These are phyloP conservation scores for Kwoniella sp. DNA, from an alignment of 768 basidiomycete genomes.

Conservation along the genomic window DNA sequence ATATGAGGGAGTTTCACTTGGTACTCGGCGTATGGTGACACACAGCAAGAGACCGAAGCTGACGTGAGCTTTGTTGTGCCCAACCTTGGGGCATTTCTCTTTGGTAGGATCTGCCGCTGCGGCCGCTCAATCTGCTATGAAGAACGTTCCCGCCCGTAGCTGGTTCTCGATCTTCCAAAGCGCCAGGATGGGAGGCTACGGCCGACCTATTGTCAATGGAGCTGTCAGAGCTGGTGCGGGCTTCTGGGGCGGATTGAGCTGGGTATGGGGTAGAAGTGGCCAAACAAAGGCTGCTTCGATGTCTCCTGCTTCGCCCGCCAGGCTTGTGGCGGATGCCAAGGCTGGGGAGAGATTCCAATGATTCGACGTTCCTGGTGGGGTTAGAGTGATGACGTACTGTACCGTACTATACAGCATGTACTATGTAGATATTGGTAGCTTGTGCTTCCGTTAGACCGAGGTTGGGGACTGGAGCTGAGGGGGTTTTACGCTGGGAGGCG, in stretches of 20 bases:
- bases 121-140: background rate
- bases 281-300: background rate
- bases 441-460: no score
- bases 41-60: background rate
- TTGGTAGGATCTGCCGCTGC: constrained; percentile 7
- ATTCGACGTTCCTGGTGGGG: no score
- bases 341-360: no score
- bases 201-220: background rate
- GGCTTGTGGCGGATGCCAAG: no score
- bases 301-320: no score
- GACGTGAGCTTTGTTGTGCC: background rate
- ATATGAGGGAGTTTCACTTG: no score
- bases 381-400: no score
- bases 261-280: background rate
- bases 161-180: constrained; percentile 7
- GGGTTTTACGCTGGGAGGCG: no score
- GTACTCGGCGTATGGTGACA: no score
- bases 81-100: background rate
- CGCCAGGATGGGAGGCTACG: constrained; percentile 12
- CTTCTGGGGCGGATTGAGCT: background rate
- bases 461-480: no score
- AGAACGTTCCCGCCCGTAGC: background rate
- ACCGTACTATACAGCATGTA: no score
- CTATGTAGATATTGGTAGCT: no score
- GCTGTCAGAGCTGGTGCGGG: constrained; percentile 2